A percentile compares a stretch with the other conserved stretches of the same genome.
Conservation (phyloP, 352 stramenopile species). For the Phytophthora multivora region DNA sequence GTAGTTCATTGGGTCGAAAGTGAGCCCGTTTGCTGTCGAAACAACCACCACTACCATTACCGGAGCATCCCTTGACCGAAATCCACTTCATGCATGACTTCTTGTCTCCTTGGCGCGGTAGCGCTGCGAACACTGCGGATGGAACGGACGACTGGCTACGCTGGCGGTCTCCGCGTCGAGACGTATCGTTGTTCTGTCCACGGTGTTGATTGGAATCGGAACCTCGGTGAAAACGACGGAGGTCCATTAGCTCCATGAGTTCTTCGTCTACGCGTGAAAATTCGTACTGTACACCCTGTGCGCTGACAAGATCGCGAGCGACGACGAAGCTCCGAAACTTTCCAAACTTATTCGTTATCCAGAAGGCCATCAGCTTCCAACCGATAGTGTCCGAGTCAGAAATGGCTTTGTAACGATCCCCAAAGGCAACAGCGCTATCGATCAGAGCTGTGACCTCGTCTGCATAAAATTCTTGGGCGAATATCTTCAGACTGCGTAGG, state of each 20-base stretch:
- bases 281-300: neutral
- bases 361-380: conserved; percentile 14
- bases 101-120: conserved; percentile 1
- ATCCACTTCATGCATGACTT: conserved; percentile 9
- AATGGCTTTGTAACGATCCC: neutral
- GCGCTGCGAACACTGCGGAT: neutral
- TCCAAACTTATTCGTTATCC: conserved; percentile 12
- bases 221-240: neutral
- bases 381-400: neutral
- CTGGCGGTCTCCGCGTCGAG: neutral
- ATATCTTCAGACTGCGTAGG: neutral
- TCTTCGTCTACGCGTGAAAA: conserved; percentile 13
- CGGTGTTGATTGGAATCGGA: neutral
- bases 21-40: conserved; percentile 8
- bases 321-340: conserved; percentile 5
- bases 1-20: neutral
- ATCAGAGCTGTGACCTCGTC: neutral
- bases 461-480: neutral
- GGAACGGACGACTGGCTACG: neutral
- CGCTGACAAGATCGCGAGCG: neutral
- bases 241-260: neutral
- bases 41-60: conserved; percentile 1
- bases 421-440: neutral
- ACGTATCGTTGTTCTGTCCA: neutral
- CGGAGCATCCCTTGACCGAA: neutral